Conservation (phyloP, 345 rosid species). For the Diplotaxis tenuifolia region DNA sequence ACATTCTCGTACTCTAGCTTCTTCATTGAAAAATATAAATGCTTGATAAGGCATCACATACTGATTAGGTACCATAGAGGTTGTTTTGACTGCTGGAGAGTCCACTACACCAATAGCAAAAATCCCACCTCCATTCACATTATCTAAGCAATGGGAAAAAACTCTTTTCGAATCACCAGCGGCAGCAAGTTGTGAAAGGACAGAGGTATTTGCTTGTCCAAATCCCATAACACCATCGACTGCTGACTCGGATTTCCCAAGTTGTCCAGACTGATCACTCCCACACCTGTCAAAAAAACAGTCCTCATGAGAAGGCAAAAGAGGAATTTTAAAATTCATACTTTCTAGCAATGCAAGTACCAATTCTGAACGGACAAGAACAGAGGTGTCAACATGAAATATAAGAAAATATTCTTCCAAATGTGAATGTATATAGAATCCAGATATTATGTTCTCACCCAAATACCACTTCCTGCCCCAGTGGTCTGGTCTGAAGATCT, state of each 20-base stretch:
- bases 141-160: background rate
- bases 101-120: background rate
- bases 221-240: background rate
- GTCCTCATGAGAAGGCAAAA: background rate
- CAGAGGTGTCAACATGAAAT: background rate
- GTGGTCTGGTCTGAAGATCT: background rate
- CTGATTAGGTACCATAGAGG: background rate
- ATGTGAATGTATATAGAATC: background rate
- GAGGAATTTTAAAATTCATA: background rate
- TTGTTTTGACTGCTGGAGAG: background rate
- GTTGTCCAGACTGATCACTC: background rate
- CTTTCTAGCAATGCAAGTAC: background rate
- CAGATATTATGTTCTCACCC: background rate
- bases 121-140: background rate
- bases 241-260: background rate
- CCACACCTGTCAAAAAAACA: background rate
- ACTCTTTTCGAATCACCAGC: background rate
- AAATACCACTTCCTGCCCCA: background rate
- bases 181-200: background rate
- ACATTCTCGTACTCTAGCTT: background rate
- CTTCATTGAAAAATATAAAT: background rate
- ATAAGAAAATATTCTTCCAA: background rate
- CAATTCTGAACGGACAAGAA: background rate
- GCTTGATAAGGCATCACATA: background rate
- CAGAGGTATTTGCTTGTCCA: background rate